Base-by-base conservation (phyloP, 345 rosid genomes). In the Viola odorata region DNA sequence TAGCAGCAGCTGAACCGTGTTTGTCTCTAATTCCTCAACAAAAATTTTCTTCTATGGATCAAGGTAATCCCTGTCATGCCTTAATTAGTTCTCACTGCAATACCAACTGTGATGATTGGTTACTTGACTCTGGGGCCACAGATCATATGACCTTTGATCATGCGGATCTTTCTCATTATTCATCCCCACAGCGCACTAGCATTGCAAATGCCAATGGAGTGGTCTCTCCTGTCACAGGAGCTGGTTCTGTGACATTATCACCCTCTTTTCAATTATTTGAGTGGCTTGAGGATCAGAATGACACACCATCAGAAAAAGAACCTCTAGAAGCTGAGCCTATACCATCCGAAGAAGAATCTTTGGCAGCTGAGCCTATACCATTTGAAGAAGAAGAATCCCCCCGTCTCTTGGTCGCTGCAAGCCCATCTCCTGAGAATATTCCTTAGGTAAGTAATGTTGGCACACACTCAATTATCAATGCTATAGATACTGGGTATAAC, bases 161-260 rank as follows among this genome's bases (percentile, higher is more conserved):
- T 0, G 12, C 6, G 12, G 23, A 62, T 8, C 36, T 41, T 3
- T 13, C 53, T 0, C 0, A 55, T 0, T 8, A 13, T 0, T 40
- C 58, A 0, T 0, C 0, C 0, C 50, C 50, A 3, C 4, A 37
- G 3, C 0, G 41, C 12, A 62, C 42, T 41, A 16, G 50, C 0
- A 7, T 62, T 52, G 15, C 58, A 16, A 62, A 53, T 16, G 41
- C 66, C 37, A 64, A 64, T 64, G 45, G 53, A 44, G 41, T 0
- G 7, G 0, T 50, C 4, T 64, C 38, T 40, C 53, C 38, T 0
- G 44, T 64, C 7, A 55, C 8, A n/a, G 53, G 41, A 13, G 56
- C 12, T 16, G 59, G 40, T 41, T 40, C 50, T 0, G 23, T 38
- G 41, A 55, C 1, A 5, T 14, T 55, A 57, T n/a, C n/a, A n/a